These are phyloP conservation scores for Eragrostis tef DNA, from an alignment of 202 grass and related monocot species.

Conservation along the genomic window DNA sequence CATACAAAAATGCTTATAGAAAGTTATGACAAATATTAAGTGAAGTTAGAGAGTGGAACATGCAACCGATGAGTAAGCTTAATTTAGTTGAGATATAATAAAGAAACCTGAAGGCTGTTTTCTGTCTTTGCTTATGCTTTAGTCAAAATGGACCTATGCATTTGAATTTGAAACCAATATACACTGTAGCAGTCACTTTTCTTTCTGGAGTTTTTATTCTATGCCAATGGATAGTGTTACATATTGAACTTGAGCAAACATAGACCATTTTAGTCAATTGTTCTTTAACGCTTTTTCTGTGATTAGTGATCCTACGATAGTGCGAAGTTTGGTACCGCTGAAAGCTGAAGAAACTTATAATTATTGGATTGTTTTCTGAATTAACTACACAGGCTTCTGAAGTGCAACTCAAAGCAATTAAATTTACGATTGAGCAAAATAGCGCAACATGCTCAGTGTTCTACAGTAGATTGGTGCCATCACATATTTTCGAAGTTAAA, in stretches of 20 bases:
- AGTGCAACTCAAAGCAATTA: conserved; percentile 49
- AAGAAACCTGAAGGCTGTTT: neutral
- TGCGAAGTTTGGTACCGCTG: neutral
- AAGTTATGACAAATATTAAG: neutral
- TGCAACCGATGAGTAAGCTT: neutral
- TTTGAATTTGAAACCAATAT: conserved; percentile 6
- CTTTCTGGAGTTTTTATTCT: neutral
- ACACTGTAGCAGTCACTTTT: neutral
- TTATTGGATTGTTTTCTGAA: conserved; percentile 32
- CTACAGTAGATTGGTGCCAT: conserved; percentile 76
- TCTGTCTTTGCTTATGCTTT: neutral
- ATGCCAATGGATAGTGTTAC: neutral
- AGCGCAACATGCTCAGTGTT: conserved; percentile 49
- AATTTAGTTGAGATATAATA: neutral
- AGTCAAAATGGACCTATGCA: no score
- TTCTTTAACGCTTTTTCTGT: neutral
- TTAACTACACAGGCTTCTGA: conserved; percentile 62
- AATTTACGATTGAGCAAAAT: conserved; percentile 47
- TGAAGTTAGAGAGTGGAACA: neutral
- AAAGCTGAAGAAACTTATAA: conserved; percentile 1
- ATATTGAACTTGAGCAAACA: neutral
- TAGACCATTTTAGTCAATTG: neutral
- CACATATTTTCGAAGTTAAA: conserved; percentile 76
- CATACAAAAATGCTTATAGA: no score
- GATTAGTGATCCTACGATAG: neutral